phyloP scores from a whole-genome alignment of 2,329 filamentous ascomycete genomes.

The Alternaria angustiovoidea region DNA sequence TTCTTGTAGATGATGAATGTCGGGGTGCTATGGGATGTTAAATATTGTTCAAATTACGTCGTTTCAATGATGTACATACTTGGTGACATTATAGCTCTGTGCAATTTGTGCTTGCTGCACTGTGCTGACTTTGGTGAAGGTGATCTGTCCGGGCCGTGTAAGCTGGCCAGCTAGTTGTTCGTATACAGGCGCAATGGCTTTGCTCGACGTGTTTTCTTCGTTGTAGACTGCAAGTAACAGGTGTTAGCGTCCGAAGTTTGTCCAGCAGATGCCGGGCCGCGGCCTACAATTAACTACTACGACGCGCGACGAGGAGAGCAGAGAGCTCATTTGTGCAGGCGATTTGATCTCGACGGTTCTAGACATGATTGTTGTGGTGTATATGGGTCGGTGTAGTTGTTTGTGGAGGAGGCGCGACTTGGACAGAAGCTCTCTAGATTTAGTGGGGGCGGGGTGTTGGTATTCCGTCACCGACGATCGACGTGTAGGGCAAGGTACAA shows the following conservation, averaged over 20 bases:
- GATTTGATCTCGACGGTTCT: slow-evolving; percentile 55
- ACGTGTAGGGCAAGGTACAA: background rate
- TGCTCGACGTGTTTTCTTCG: slow-evolving; percentile 86
- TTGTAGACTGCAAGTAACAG: slow-evolving; percentile 73
- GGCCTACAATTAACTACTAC: slow-evolving; percentile 89
- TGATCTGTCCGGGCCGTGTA: slow-evolving; percentile 74
- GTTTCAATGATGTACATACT: slow-evolving; percentile 54
- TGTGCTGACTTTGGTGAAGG: slow-evolving; percentile 87
- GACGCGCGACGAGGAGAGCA: slow-evolving; percentile 79
- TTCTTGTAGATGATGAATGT: slow-evolving; percentile 87
- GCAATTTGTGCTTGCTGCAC: slow-evolving; percentile 79
- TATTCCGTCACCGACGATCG: slow-evolving; percentile 25
- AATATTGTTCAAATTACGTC: slow-evolving; percentile 18
- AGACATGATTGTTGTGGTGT: slow-evolving; percentile 51
- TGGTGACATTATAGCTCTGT: slow-evolving; percentile 74
- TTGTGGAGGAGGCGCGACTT: slow-evolving; percentile 29
- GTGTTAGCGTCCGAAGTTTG: slow-evolving; percentile 36
- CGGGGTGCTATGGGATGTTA: slow-evolving; percentile 66
- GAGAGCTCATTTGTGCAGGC: slow-evolving; percentile 49
- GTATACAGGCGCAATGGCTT: slow-evolving; percentile 82
- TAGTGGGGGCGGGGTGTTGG: slow-evolving; percentile 33
- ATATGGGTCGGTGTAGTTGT: slow-evolving; percentile 9
- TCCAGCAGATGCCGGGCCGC: slow-evolving; percentile 15
- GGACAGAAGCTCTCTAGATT: slow-evolving; percentile 15
- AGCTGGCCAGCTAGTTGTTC: slow-evolving; percentile 76